A percentile compares a stretch with the other conserved stretches of the same genome.
These are phyloP conservation scores for Pseudogymnoascus verrucosus DNA, from an alignment of 2,329 filamentous ascomycete species.

Conservation along the genomic window DNA sequence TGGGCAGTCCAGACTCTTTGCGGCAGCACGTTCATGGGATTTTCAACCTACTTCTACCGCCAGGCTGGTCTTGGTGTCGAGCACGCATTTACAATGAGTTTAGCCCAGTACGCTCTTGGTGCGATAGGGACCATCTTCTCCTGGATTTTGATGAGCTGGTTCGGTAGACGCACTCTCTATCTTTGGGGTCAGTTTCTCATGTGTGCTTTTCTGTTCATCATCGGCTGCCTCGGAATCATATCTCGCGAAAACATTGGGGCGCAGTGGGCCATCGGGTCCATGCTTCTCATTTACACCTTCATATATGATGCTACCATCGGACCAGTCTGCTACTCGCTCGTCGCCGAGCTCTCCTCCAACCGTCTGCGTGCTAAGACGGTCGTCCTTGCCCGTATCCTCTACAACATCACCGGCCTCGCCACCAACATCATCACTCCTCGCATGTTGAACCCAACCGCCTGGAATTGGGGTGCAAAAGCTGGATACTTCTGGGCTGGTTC, in stretches of 20 bases:
- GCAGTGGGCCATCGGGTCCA: constrained; percentile 38
- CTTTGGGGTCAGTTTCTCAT: constrained; percentile 57
- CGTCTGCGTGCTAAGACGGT: constrained; percentile 87
- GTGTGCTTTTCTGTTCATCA: constrained; percentile 68
- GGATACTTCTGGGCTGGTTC: constrained; percentile 33
- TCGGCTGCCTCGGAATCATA: constrained; percentile 57
- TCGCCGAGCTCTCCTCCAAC: constrained; percentile 74
- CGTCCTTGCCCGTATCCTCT: constrained; percentile 68
- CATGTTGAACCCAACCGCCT: constrained; percentile 81
- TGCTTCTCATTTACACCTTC: constrained; percentile 78
- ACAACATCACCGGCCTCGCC: constrained; percentile 69
- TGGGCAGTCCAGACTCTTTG: constrained; percentile 58
- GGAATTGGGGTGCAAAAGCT: constrained; percentile 64
- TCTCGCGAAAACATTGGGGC: constrained; percentile 32
- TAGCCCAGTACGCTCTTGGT: constrained; percentile 42
- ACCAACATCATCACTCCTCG: constrained; percentile 78
- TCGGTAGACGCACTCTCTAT: constrained; percentile 32
- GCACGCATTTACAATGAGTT: constrained; percentile 46
- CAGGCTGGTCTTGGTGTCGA: constrained; percentile 44
- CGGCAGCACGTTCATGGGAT: constrained; percentile 57
- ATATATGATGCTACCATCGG: constrained; percentile 83
- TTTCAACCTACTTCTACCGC: constrained; percentile 54
- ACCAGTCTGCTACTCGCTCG: constrained; percentile 83
- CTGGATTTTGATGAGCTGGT: constrained; percentile 41
- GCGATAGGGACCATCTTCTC: constrained; percentile 46